Evolutionary conservation across 306 rosid genomes (phyloP).

Genomic region (Psophocarpus tetragonolobus): DNA sequence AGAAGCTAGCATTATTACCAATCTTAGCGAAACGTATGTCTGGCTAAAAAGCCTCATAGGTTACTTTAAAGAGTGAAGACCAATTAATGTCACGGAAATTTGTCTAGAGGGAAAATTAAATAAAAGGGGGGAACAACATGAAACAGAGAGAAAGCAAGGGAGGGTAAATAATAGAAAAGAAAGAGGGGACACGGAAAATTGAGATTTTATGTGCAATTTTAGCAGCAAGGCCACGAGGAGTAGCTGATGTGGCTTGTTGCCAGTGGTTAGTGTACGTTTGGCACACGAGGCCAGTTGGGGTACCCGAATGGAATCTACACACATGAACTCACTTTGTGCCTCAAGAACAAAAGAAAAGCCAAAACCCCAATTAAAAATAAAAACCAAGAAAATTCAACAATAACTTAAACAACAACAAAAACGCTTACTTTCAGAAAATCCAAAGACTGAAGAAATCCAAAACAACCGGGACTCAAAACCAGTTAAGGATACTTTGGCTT

Average conservation of each 20-base stretch:
- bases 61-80: constrained; percentile 14
- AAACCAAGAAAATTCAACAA: neutral
- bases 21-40: neutral
- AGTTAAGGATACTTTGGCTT: neutral
- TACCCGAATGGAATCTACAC: constrained; percentile 51
- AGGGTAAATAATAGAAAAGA: neutral
- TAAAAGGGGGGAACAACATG: constrained; percentile 4
- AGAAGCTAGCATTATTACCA: constrained; percentile 8
- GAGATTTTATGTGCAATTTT: constrained; percentile 29
- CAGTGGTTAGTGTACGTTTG: constrained; percentile 44
- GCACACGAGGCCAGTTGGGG: constrained; percentile 39
- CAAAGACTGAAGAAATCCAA: constrained; percentile 11
- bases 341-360: constrained; percentile 42
- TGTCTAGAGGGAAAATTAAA: neutral
- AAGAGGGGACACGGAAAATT: constrained; percentile 7
- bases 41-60: neutral
- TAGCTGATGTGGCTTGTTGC: constrained; percentile 46
- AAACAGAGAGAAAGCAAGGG: constrained; percentile 17
- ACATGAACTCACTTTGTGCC: constrained; percentile 27
- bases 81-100: constrained; percentile 2
- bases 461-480: neutral
- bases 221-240: constrained; percentile 49
- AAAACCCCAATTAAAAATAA: neutral
- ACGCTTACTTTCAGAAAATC: constrained; percentile 24
- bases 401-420: constrained; percentile 17